Evolutionary conservation across 805 yeast genomes (phyloP).

Genomic region (Candida nanaspora): DNA sequence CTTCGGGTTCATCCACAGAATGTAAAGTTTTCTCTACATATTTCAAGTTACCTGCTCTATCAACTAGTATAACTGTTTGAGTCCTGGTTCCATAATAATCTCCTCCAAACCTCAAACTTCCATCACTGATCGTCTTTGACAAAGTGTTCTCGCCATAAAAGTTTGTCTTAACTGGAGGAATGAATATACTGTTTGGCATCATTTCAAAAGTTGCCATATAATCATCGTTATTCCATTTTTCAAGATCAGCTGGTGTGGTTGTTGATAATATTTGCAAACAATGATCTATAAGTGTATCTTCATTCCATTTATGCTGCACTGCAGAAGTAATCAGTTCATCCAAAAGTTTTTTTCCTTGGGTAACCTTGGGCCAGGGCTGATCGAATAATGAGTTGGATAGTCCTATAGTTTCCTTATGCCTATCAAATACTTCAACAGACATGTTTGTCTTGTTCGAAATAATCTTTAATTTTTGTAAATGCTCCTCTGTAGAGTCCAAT

Average conservation of each 20-base stretch:
- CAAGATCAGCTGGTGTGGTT: slow-evolving; percentile 20
- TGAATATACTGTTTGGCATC: slow-evolving; percentile 54
- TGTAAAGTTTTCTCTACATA: slow-evolving; percentile 61
- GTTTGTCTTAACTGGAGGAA: slow-evolving; percentile 51
- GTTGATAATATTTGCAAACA: slow-evolving; percentile 52
- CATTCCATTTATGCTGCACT: slow-evolving; percentile 8
- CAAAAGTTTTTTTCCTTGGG: slow-evolving; percentile 55
- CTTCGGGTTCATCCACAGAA: slow-evolving; percentile 31
- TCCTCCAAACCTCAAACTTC: slow-evolving; percentile 32
- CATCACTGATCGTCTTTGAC: not conserved
- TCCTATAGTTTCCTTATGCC: slow-evolving; percentile 36
- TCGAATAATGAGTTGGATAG: slow-evolving; percentile 61
- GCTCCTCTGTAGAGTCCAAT: slow-evolving; percentile 15
- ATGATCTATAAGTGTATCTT: slow-evolving; percentile 37
- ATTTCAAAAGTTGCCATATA: slow-evolving; percentile 28
- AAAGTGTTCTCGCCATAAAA: not conserved
- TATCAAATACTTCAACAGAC: slow-evolving; percentile 11
- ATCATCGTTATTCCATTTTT: slow-evolving; percentile 20
- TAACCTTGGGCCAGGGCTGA: slow-evolving; percentile 73
- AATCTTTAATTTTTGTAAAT: slow-evolving; percentile 32
- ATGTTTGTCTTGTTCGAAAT: slow-evolving; percentile 42
- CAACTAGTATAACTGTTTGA: slow-evolving; percentile 67
- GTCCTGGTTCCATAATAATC: slow-evolving; percentile 80
- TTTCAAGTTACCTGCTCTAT: slow-evolving; percentile 39
- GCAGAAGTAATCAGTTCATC: slow-evolving; percentile 29